A percentile compares a stretch with the other conserved stretches of the same genome.
Conservation (phyloP, 371 early-diverging fungal genomes). For the Mortierella sp. region DNA sequence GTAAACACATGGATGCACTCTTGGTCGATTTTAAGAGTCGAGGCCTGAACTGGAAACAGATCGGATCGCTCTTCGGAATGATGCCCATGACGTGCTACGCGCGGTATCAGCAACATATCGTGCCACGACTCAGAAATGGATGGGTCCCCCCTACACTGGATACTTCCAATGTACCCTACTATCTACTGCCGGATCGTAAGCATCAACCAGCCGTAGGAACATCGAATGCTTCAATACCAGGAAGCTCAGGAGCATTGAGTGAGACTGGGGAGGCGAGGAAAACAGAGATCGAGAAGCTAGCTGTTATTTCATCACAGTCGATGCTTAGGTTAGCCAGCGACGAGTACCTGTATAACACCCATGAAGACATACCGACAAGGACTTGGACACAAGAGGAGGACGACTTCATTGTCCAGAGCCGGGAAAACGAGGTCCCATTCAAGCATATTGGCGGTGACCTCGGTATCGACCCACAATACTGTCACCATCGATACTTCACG, state of each 20-base stretch:
- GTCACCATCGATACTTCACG: conserved; percentile 16
- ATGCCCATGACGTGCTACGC: conserved; percentile 25
- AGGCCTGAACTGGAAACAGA: conserved; percentile 39
- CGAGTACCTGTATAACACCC: conserved; percentile 13
- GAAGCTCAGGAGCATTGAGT: background rate
- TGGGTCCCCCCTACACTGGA: conserved; percentile 28
- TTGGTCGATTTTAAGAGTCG: conserved; percentile 22
- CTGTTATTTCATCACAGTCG: no score
- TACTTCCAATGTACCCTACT: conserved; percentile 15
- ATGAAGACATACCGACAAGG: background rate
- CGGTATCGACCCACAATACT: conserved; percentile 3
- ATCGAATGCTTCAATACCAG: background rate
- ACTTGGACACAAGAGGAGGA: conserved; percentile 43
- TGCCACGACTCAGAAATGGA: conserved; percentile 10
- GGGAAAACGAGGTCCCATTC: conserved; percentile 11
- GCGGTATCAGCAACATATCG: conserved; percentile 17
- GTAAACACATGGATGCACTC: conserved; percentile 17
- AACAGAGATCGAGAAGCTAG: background rate
- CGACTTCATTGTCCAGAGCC: conserved; percentile 3
- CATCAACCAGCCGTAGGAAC: background rate
- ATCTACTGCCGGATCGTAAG: conserved; percentile 18
- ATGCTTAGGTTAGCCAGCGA: conserved; percentile 9
- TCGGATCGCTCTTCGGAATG: conserved; percentile 27
- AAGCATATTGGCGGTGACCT: conserved; percentile 14
- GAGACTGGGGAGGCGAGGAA: background rate